Base-by-base conservation (phyloP, 1,139 yeast species). In the Kodamaea sp. region DNA sequence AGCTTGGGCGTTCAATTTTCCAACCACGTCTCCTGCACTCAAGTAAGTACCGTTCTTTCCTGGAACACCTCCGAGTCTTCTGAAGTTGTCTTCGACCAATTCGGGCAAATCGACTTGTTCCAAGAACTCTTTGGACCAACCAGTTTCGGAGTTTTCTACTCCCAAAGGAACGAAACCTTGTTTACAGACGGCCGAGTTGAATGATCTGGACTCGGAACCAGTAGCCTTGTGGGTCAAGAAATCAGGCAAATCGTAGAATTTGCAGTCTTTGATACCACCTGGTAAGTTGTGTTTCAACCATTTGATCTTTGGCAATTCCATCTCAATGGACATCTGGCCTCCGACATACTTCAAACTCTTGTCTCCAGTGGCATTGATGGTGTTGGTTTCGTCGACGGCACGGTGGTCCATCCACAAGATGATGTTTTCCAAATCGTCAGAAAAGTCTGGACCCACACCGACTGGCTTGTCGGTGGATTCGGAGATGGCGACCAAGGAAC, bases 321-420 rank as follows among this genome's bases (percentile, higher is more conserved):
- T 90, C 63, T 92, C 98, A 53, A 92, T 83, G 31, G 97, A 88
- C 97, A 92, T 90, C 51, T 83, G 85, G 13, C 98, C 98, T 34
- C 98, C 98, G 10, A 92, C 98, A 56, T 88, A 92, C 58, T 86
- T 83, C 52, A 92, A 73, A 42, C 86, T 76, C 51, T 77, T 79
- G 57, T 88, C 95, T 26, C 76, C 76, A 1, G 96, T 83, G 29
- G 83, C 78, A 59, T 90, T 90, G 59, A 92, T 89, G 35, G 69
- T 74, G 42, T 78, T 66, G 14, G 97, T 89, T 59, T 90, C 96
- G n/a, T 70, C 70, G n/a, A 73, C 80, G 1, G 98, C 97, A 46
- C 98, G 76, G 61, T 92, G 98, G 63, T 92, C 98, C 97, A 92
- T 90, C 97, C 98, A 92, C 40, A 92, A 66, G 34, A 92, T 80